These are phyloP conservation scores for Begonia masoniana DNA, from an alignment of 306 rosid genomes.

Conservation along the genomic window DNA sequence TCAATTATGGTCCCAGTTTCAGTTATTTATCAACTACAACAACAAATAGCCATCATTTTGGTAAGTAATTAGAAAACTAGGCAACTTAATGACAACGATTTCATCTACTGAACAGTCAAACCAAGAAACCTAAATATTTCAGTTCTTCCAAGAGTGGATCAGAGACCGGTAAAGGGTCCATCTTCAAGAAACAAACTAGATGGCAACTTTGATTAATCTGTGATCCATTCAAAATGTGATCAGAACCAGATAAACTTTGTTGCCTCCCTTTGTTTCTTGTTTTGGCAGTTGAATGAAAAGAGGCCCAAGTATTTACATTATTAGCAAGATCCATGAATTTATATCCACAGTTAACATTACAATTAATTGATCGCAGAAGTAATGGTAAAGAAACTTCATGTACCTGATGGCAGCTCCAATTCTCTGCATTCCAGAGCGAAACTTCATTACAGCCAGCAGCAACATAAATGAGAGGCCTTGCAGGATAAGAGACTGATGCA, in stretches of 20 bases:
- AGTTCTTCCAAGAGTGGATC: not conserved
- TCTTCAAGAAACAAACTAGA: not conserved
- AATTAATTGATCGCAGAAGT: not conserved
- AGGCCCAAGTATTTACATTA: no score
- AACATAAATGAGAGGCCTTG: constrained; percentile 90
- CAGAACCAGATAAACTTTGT: no score
- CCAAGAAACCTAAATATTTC: no score
- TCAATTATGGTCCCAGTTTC: not conserved
- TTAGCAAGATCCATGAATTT: no score
- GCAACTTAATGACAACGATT: no score
- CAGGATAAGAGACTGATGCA: constrained; percentile 51
- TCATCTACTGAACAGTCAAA: no score
- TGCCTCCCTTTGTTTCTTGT: no score
- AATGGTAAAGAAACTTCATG: constrained; percentile 10
- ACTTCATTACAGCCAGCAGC: constrained; percentile 95
- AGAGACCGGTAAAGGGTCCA: not conserved
- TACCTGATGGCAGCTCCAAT: constrained; percentile 97
- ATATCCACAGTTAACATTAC: no score
- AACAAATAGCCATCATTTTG: not conserved
- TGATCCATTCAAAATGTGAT: no score
- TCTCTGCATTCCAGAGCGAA: constrained; percentile 98
- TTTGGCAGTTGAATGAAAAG: no score
- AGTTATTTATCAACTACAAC: not conserved
- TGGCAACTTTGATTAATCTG: not conserved
- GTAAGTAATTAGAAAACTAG: no score